Percentiles rank a stretch among this genome's conserved stretches.
These are phyloP conservation scores for Fusarium sp. DNA, from an alignment of 2,329 filamentous ascomycete species.

Conservation along the genomic window DNA sequence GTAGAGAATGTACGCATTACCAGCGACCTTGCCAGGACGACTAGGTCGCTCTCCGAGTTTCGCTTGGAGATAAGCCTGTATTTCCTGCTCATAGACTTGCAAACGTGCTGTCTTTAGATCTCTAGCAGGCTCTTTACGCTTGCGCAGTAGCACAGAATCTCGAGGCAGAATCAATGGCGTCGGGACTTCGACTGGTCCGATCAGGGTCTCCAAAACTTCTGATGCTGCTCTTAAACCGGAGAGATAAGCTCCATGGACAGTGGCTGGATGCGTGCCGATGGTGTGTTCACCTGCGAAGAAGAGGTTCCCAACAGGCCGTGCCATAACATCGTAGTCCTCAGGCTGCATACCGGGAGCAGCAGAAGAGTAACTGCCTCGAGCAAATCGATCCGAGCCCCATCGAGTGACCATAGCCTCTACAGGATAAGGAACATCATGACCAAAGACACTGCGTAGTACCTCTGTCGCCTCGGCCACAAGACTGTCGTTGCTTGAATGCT, in stretches of 20 bases:
- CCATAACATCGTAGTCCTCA: slow-evolving; percentile 94
- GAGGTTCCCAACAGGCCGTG: slow-evolving; percentile 83
- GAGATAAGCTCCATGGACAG: slow-evolving; percentile 95
- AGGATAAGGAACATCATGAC: slow-evolving; percentile 77
- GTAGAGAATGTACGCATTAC: slow-evolving; percentile 91
- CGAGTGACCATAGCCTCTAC: slow-evolving; percentile 89
- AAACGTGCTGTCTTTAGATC: slow-evolving; percentile 65
- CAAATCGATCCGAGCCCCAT: slow-evolving; percentile 91
- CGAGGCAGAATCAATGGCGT: slow-evolving; percentile 79
- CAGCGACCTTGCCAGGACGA: slow-evolving; percentile 78
- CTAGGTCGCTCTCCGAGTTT: slow-evolving; percentile 80
- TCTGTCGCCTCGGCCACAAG: slow-evolving; percentile 85
- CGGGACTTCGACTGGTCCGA: slow-evolving; percentile 84
- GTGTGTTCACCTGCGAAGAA: slow-evolving; percentile 98
- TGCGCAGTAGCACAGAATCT: slow-evolving; percentile 63
- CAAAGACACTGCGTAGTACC: slow-evolving; percentile 82
- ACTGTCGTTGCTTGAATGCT: slow-evolving; percentile 78
- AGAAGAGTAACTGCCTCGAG: slow-evolving; percentile 95
- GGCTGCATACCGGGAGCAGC: slow-evolving; percentile 84
- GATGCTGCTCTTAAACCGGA: slow-evolving; percentile 91
- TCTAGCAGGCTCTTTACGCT: slow-evolving; percentile 66
- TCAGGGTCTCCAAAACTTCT: slow-evolving; percentile 82
- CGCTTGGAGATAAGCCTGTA: slow-evolving; percentile 64
- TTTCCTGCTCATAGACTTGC: slow-evolving; percentile 68
- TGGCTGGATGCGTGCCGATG: slow-evolving; percentile 94